These are phyloP conservation scores for Ustilago hordei DNA, from an alignment of 1,284 basidiomycete genomes.

Conservation along the genomic window DNA sequence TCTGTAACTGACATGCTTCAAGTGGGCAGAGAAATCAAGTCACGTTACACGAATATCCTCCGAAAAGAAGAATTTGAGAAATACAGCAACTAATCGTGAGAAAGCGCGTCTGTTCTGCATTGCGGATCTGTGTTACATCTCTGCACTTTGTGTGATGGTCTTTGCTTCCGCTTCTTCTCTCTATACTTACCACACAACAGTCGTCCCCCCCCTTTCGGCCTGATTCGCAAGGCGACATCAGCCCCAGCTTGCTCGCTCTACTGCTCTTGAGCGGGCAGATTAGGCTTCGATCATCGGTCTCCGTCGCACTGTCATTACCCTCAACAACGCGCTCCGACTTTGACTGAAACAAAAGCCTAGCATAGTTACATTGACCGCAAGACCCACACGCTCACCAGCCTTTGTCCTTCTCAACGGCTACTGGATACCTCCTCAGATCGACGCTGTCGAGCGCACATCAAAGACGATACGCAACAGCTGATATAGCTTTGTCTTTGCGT, in stretches of 20 bases:
- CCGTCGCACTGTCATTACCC: background rate
- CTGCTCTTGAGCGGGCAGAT: background rate
- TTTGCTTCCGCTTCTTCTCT: constrained; percentile 9
- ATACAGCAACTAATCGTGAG: background rate
- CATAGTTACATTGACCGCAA: too few relatives aligned
- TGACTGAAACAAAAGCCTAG: background rate
- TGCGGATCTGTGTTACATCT: constrained; percentile 5
- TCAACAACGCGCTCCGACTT: background rate
- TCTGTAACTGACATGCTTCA: background rate
- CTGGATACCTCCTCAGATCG: background rate
- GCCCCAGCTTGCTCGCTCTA: background rate
- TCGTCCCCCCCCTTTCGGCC: background rate
- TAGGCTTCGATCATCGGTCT: constrained; percentile 2
- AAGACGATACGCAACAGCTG: background rate
- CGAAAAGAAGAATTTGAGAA: constrained; percentile 4
- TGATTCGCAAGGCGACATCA: background rate
- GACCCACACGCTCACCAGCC: background rate
- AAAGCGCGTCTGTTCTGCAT: constrained; percentile 13
- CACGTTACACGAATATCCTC: constrained; percentile 3
- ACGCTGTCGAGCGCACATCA: background rate
- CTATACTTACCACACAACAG: constrained; percentile 1
- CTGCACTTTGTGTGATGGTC: constrained; percentile 5
- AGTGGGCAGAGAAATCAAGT: background rate
- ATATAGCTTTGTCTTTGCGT: background rate
- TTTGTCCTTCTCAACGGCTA: background rate